These are phyloP conservation scores for Boletales sp. DNA, from an alignment of 768 basidiomycete species.

Conservation along the genomic window DNA sequence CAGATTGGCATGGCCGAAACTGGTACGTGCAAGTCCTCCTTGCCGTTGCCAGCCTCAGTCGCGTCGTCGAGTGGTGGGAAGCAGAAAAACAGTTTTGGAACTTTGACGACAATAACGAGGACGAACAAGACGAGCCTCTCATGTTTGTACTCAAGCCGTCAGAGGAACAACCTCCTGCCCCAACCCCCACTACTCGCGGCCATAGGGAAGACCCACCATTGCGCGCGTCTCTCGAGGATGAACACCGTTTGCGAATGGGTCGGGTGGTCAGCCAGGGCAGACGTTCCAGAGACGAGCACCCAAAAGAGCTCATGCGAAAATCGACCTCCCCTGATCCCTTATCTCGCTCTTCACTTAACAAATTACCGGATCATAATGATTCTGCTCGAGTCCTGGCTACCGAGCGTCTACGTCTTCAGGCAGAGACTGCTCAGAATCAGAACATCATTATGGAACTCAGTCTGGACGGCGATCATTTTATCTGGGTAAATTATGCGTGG, in stretches of 20 bases:
- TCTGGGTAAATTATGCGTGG: slow-evolving; percentile 98
- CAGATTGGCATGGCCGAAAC: slow-evolving; percentile 94
- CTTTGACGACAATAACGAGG: slow-evolving; percentile 88
- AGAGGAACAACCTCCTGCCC: slow-evolving; percentile 49
- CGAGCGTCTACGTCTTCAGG: slow-evolving; percentile 83
- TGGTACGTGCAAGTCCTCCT: slow-evolving; percentile 98
- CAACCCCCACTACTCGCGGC: slow-evolving; percentile 37
- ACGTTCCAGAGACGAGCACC: slow-evolving; percentile 55
- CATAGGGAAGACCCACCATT: slow-evolving; percentile 34
- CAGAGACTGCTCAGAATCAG: slow-evolving; percentile 92
- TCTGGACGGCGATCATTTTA: slow-evolving; percentile 89
- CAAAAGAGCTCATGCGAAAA: slow-evolving; percentile 43
- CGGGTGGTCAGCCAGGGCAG: slow-evolving; percentile 50
- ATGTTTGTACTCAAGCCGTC: slow-evolving; percentile 91
- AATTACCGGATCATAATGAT: slow-evolving; percentile 57
- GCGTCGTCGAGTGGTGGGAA: slow-evolving; percentile 99
- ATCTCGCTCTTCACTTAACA: slow-evolving; percentile 35
- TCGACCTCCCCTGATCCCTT: slow-evolving; percentile 35
- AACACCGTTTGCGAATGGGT: slow-evolving; percentile 42
- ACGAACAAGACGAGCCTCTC: slow-evolving; percentile 87
- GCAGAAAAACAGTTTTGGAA: slow-evolving; percentile 99
- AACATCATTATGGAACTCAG: slow-evolving; percentile 95
- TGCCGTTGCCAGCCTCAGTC: slow-evolving; percentile 91
- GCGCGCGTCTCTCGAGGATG: slow-evolving; percentile 34
- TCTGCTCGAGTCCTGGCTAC: slow-evolving; percentile 84